A percentile compares a stretch with the other conserved stretches of the same genome.
phyloP scores from a whole-genome alignment of 768 basidiomycete genomes.

The Gelatoporia subvermispora region DNA sequence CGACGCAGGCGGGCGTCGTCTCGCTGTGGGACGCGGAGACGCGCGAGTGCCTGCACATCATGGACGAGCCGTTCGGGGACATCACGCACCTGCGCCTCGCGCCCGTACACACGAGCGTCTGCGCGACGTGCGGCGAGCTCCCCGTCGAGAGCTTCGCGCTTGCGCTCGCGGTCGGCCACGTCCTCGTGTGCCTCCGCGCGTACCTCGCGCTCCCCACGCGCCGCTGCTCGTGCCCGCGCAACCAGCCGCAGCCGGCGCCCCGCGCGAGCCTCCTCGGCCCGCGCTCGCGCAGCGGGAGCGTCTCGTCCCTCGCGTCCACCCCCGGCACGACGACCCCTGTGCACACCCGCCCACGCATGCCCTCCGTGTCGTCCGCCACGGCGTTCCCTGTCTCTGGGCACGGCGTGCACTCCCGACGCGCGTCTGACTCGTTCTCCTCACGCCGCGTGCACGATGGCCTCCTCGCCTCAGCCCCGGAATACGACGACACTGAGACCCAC shows the following conservation, averaged over 20 bases:
- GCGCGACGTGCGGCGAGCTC: constrained; percentile 66
- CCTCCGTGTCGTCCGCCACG: constrained; percentile 36
- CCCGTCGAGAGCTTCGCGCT: constrained; percentile 62
- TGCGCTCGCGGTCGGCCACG: constrained; percentile 60
- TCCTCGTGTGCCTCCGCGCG: constrained; percentile 61
- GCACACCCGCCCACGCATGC: constrained; percentile 41
- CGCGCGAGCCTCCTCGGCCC: constrained; percentile 45
- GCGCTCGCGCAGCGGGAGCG: constrained; percentile 63
- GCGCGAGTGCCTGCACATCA: constrained; percentile 54
- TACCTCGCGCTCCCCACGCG: constrained; percentile 50
- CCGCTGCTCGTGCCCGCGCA: constrained; percentile 62
- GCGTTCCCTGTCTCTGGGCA: constrained; percentile 79
- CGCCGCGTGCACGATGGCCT: constrained; percentile 19
- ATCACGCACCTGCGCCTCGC: constrained; percentile 60
- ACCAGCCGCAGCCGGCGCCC: constrained; percentile 39
- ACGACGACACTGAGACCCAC: constrained; percentile 16
- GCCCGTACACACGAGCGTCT: constrained; percentile 49
- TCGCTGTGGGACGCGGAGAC: constrained; percentile 75
- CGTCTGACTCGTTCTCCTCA: constrained; percentile 51
- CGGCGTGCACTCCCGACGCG: constrained; percentile 69
- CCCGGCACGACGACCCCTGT: constrained; percentile 42
- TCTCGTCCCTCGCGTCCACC: constrained; percentile 36
- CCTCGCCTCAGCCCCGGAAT: constrained; percentile 19
- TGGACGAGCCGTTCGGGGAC: constrained; percentile 56
- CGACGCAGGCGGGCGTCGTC: constrained; percentile 61